Percentiles rank a stretch among this genome's conserved stretches.
Evolutionary conservation across 2,329 filamentous ascomycete genomes (phyloP).

Genomic region (Pseudogymnoascus sp.): DNA sequence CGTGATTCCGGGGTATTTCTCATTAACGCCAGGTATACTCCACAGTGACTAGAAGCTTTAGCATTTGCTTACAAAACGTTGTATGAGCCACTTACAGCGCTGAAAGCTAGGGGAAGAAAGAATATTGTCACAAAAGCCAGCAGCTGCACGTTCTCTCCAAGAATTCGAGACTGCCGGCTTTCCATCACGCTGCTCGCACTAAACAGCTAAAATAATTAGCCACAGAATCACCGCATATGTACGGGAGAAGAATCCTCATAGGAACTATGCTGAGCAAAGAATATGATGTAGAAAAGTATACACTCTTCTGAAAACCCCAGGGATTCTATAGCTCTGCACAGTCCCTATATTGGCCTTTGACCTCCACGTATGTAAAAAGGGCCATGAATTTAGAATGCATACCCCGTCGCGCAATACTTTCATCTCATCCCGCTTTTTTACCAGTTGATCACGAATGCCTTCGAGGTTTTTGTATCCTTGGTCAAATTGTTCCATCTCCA

Average conservation of each 20-base stretch:
- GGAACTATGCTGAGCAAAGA: not conserved
- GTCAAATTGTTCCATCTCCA: not conserved
- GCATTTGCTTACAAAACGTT: not conserved
- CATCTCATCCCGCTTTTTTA: not conserved
- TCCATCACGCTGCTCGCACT: slow-evolving; percentile 25
- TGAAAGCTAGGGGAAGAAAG: slow-evolving; percentile 32
- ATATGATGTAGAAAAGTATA: not conserved
- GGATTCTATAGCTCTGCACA: too few species aligned
- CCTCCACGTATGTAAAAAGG: not conserved
- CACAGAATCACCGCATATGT: not conserved
- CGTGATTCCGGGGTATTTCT: not conserved
- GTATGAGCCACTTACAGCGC: slow-evolving; percentile 15
- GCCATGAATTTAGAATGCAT: not conserved
- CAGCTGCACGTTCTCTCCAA: slow-evolving; percentile 31
- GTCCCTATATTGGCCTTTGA: not conserved
- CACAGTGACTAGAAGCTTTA: slow-evolving; percentile 14
- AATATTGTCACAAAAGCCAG: slow-evolving; percentile 35
- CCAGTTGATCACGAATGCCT: not conserved
- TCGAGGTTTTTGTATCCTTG: not conserved
- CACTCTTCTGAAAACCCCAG: too few species aligned
- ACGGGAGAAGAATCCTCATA: not conserved
- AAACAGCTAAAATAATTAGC: slow-evolving; percentile 17
- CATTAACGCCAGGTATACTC: slow-evolving; percentile 9
- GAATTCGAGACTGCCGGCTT: slow-evolving; percentile 24
- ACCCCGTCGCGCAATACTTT: not conserved